Evolutionary conservation across 257 asterid genomes (phyloP), one percentile per base, ranked within the genome.

Genomic region (Solanum appendiculatum): DNA sequence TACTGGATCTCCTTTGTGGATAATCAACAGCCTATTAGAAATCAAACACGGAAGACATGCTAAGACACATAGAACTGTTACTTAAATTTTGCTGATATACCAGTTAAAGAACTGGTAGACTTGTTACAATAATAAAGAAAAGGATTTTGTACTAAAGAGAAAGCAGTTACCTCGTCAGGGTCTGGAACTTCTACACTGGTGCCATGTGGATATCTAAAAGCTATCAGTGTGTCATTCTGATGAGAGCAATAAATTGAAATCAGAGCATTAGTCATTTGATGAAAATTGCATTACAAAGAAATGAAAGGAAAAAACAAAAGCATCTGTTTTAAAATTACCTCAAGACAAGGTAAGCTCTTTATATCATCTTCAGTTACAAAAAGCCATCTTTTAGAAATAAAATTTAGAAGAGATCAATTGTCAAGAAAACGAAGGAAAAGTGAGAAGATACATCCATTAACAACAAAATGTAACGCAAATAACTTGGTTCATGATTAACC

Each of bases 191-290:
- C 96, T 91, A 97, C 89, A 74, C 95, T 94, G 42, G 98, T 95
- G 44, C 97, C 99, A 88, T 93, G 99, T 34, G 98, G 99, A 93
- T 98, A 98, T 90, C 96, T 93, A 90, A 97, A 89, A 70, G 96
- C 99, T 86, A 95, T 94, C 88, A 97, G 90, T 42, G 98, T 97
- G 92, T 95, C 96, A 87, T 94, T 93, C 98, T 95, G 93, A 85
- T 40, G 37, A 72, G 46, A 51, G 39, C 73, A 86, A 63, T 14
- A 33, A n/a, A 85, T 85, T 64, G 54, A 36, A 20, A 34, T 63
- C 16, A 12, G 31, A 70, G 83, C 51, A 48, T n/a, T 48, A 60
- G 11, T 56, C 27, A 56, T 56, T 56, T 46, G 44, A 39, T 40
- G 60, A 25, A 85, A 70, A 29, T 29, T 29, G 20, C 51, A 82